Evolutionary conservation across 1,284 basidiomycete genomes (phyloP), one percentile per base, ranked within the genome.

Genomic region (Boletus smithii): DNA sequence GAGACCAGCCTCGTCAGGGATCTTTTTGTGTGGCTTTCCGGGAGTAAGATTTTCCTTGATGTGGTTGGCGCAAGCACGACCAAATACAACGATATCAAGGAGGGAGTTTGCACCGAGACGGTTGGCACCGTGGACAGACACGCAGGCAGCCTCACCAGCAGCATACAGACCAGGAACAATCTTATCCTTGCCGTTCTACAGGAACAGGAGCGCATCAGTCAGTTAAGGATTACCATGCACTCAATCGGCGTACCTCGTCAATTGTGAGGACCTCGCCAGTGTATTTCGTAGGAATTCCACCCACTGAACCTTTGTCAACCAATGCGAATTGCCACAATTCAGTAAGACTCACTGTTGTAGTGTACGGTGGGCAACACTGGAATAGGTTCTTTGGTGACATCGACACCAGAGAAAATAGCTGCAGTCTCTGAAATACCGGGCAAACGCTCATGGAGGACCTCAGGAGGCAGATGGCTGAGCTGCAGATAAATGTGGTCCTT

Each of bases 361-460:
- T 97, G 92, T 39, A 95, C 94, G 37, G 94, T 97, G 36, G 94
- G 95, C 55, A 97, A 70, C 31, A 99, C 97, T 46, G 94, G 94
- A 62, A 97, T 97, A 42, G 97, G 97, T 71, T 99, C 95, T 78
- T 99, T 99, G 57, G 97, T 99, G 54, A 99, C 97, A 70, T 99
- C 97, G 57, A 99, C 97, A 72, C 97, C 97, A 64, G 93, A 84
- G 75, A 99, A 99, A 66, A 99, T 99, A 55, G 95, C 90, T 30
- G 97, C 97, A 10, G 97, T 99, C 79, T 99, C 97, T 44, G 97
- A 99, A 68, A 99, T 99, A 82, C 97, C 97, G 54, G 97, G 97
- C 39, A 99, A 79, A 68, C 97, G 88, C 73, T 99, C 95, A 70
- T 94, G 94, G 53, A 99, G 85, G 59, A 99, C 84, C 60, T 97